A percentile compares a stretch with the other conserved stretches of the same genome.
These are phyloP conservation scores for Lithohypha guttulata DNA, from an alignment of 2,329 filamentous ascomycete genomes.

Conservation along the genomic window DNA sequence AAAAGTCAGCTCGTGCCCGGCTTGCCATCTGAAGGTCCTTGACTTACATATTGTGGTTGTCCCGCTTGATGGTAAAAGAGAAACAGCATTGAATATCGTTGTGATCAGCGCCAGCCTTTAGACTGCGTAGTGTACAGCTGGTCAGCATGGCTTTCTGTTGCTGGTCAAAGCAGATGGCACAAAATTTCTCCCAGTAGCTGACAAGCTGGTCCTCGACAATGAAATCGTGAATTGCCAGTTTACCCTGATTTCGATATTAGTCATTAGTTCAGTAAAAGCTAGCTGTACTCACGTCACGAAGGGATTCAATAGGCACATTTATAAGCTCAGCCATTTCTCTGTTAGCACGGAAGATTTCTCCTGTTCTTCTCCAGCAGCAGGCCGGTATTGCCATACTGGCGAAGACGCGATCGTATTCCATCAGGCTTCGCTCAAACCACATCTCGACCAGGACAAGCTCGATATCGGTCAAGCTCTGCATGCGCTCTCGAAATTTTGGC, in stretches of 20 bases:
- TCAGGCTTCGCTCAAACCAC: conserved; percentile 94
- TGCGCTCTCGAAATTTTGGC: conserved; percentile 91
- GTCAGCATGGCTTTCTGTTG: conserved; percentile 91
- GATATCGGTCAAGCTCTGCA: conserved; percentile 83
- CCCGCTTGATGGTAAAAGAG: conserved; percentile 89
- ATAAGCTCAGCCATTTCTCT: conserved; percentile 98
- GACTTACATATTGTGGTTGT: conserved; percentile 90
- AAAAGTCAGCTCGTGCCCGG: conserved; percentile 27
- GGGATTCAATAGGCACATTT: conserved; percentile 76
- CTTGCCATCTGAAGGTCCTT: conserved; percentile 13
- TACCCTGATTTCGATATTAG: conserved; percentile 50
- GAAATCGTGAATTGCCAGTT: conserved; percentile 89
- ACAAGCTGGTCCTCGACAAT: conserved; percentile 90
- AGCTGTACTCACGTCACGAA: conserved; percentile 73
- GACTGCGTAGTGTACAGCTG: conserved; percentile 81
- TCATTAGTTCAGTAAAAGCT: too few relatives aligned
- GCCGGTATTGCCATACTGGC: conserved; percentile 98
- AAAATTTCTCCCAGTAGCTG: conserved; percentile 98
- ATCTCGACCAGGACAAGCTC: conserved; percentile 93
- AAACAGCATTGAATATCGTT: conserved; percentile 87
- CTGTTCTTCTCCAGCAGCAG: conserved; percentile 92
- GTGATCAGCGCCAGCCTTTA: conserved; percentile 55
- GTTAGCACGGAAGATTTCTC: conserved; percentile 94
- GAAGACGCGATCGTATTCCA: conserved; percentile 98
- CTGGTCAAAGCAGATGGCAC: conserved; percentile 90